phyloP scores from a whole-genome alignment of 371 early-diverging fungal species.

The Mucor ambiguus region DNA sequence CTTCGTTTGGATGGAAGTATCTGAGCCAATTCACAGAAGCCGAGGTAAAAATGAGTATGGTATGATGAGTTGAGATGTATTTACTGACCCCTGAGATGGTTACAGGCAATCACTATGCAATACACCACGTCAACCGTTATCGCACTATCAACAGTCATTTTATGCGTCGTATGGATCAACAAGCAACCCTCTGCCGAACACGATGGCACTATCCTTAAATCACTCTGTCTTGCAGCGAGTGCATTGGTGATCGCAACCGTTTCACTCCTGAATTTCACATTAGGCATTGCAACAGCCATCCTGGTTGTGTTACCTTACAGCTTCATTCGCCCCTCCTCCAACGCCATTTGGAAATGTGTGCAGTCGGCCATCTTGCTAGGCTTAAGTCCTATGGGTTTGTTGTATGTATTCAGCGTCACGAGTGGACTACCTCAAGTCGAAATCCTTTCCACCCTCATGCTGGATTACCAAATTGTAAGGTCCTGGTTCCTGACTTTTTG shows the following conservation, averaged over 20 bases:
- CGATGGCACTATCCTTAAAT: slow-evolving; percentile 66
- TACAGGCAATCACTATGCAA: slow-evolving; percentile 28
- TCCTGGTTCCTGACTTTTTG: slow-evolving; percentile 66
- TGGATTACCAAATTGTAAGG: slow-evolving; percentile 61
- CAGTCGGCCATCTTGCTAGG: slow-evolving; percentile 58
- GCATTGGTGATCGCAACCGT: slow-evolving; percentile 76
- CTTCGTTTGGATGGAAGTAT: slow-evolving; percentile 25
- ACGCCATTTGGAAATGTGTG: slow-evolving; percentile 21
- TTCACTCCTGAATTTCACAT: slow-evolving; percentile 82
- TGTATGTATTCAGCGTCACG: slow-evolving; percentile 28
- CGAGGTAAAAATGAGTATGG: slow-evolving; percentile 13
- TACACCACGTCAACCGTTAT: slow-evolving; percentile 21
- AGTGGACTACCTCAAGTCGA: slow-evolving; percentile 28
- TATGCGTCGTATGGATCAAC: slow-evolving; percentile 24
- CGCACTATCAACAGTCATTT: slow-evolving; percentile 12
- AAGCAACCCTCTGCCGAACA: slow-evolving; percentile 16
- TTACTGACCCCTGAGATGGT: neutral
- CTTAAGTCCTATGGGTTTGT: slow-evolving; percentile 59
- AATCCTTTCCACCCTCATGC: slow-evolving; percentile 40
- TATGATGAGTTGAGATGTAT: neutral
- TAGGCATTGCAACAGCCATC: slow-evolving; percentile 75
- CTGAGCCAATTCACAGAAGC: slow-evolving; percentile 8
- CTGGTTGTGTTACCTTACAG: slow-evolving; percentile 69
- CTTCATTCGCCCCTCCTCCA: slow-evolving; percentile 50
- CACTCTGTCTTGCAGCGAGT: slow-evolving; percentile 65